Percentiles rank a stretch among this genome's conserved stretches.
phyloP scores from a whole-genome alignment of 2,329 filamentous ascomycete genomes.

The Fusarium armeniacum region DNA sequence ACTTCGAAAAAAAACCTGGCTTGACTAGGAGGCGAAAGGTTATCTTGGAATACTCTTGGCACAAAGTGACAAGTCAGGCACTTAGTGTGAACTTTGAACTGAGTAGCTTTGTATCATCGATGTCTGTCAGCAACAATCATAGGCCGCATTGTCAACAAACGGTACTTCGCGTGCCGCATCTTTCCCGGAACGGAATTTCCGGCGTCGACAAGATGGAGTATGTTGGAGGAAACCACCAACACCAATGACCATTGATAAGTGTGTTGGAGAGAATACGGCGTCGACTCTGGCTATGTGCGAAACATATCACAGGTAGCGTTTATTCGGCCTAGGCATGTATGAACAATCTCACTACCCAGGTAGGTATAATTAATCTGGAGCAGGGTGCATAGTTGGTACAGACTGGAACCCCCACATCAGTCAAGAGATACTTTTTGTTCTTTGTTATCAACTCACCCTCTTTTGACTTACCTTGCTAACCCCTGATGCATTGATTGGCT shows the following conservation, averaged over 20 bases:
- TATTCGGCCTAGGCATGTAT: background rate
- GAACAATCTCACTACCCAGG: background rate
- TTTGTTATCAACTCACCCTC: constrained; percentile 24
- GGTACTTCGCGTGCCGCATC: constrained; percentile 1
- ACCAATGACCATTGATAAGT: background rate
- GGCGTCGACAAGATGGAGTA: background rate
- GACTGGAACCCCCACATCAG: constrained; percentile 31
- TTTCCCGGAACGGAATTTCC: background rate
- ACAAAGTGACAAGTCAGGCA: constrained; percentile 2
- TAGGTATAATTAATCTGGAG: constrained; percentile 3
- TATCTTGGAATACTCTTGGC: background rate
- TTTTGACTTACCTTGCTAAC: constrained; percentile 6
- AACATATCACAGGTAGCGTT: background rate
- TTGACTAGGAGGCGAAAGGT: background rate
- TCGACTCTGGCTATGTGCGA: background rate
- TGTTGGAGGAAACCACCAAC: background rate
- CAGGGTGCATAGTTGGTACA: constrained; percentile 5
- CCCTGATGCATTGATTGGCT: constrained; percentile 34
- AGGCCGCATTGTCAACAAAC: background rate
- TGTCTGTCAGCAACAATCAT: background rate
- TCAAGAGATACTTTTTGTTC: constrained; percentile 20
- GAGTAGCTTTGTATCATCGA: background rate
- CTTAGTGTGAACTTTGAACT: constrained; percentile 7
- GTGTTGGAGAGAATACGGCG: background rate
- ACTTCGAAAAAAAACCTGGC: background rate